A percentile compares a stretch with the other conserved stretches of the same genome.
phyloP scores from a whole-genome alignment of 202 grass and related monocot genomes.

The Panicum virgatum region DNA sequence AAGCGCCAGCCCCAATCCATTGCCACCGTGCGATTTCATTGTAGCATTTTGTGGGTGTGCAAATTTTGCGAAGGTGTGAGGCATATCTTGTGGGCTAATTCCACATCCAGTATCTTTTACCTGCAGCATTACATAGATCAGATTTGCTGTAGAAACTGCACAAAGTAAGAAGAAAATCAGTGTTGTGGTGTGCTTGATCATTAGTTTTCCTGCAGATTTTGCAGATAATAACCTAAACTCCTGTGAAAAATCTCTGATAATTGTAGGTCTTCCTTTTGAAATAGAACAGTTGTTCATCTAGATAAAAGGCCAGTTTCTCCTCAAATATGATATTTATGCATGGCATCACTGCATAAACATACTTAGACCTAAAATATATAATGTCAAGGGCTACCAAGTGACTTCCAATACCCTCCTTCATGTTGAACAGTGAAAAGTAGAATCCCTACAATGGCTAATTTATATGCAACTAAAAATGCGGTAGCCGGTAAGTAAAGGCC shows the following conservation, averaged over 20 bases:
- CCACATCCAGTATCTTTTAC: conserved; percentile 87
- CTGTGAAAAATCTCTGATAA: not conserved
- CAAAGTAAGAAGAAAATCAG: not conserved
- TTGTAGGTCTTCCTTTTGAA: no score
- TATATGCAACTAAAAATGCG: not conserved
- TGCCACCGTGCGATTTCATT: conserved; percentile 32
- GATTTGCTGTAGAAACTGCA: not conserved
- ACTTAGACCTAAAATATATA: not conserved
- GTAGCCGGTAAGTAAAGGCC: not conserved
- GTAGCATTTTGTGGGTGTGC: conserved; percentile 31
- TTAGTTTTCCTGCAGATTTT: conserved; percentile 11
- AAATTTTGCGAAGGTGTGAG: conserved; percentile 69
- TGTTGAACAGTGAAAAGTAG: not conserved
- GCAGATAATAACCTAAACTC: not conserved
- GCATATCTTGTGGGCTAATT: conserved; percentile 70
- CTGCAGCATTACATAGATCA: conserved; percentile 45
- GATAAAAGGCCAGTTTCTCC: not conserved
- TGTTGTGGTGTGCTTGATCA: not conserved
- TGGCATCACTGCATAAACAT: not conserved
- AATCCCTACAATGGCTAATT: not conserved
- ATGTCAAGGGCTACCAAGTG: not conserved
- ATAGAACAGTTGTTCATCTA: no score
- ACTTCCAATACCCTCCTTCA: not conserved
- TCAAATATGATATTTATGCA: not conserved
- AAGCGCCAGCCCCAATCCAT: conserved; percentile 77